Evolutionary conservation across 2,329 filamentous ascomycete species (phyloP).

Genomic region (Harringtonia lauricola): DNA sequence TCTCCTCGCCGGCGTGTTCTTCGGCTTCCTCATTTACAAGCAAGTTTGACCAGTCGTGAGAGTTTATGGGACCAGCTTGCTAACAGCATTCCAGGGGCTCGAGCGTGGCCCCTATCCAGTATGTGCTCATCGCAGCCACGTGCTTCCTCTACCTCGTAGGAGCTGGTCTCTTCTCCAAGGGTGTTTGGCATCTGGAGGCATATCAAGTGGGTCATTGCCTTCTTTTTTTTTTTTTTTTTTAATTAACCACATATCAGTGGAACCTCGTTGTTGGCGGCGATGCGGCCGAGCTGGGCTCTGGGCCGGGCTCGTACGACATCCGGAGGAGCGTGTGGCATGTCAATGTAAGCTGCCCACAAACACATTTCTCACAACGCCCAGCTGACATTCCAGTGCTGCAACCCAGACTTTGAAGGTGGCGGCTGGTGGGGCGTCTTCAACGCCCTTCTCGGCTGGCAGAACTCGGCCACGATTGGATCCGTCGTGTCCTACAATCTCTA

Average conservation of each 20-base stretch:
- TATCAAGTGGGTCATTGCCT: slow-evolving; percentile 23
- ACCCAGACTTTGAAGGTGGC: slow-evolving; percentile 54
- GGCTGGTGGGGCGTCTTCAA: slow-evolving; percentile 85
- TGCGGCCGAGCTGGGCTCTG: slow-evolving; percentile 48
- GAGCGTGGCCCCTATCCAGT: slow-evolving; percentile 9
- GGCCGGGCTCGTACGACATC: slow-evolving; percentile 59
- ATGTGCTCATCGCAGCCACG: slow-evolving; percentile 70
- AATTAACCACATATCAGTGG: slow-evolving; percentile 34
- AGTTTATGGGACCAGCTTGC: not conserved
- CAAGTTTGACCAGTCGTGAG: slow-evolving; percentile 24
- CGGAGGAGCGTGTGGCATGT: slow-evolving; percentile 58
- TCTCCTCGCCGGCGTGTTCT: slow-evolving; percentile 45
- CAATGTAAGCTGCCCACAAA: no score
- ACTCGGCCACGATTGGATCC: slow-evolving; percentile 77
- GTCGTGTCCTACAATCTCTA: slow-evolving; percentile 84
- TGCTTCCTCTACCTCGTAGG: slow-evolving; percentile 78
- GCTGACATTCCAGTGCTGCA: slow-evolving; percentile 54
- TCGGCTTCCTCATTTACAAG: slow-evolving; percentile 65
- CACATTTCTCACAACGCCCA: slow-evolving; percentile 1
- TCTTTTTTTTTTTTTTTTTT: not conserved
- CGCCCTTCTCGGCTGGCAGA: slow-evolving; percentile 75
- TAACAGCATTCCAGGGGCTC: slow-evolving; percentile 4
- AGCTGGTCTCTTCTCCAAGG: slow-evolving; percentile 68
- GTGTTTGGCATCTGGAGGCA: slow-evolving; percentile 63
- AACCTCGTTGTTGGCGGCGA: slow-evolving; percentile 34